Evolutionary conservation across 2,329 filamentous ascomycete species (phyloP).

Genomic region (Monilinia fructigena): DNA sequence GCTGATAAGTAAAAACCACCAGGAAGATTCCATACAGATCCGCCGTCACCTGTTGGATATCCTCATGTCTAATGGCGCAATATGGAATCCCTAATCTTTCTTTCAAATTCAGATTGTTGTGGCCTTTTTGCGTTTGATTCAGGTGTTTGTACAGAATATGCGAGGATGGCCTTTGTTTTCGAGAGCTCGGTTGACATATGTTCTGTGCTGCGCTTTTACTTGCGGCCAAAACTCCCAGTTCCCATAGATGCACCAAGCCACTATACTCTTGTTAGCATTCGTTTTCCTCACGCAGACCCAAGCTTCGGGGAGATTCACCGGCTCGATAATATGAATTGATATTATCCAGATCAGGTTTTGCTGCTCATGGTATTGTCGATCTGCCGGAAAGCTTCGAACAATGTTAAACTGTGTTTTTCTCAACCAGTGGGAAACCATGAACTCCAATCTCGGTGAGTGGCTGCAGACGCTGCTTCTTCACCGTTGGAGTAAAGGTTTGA

Average conservation of each 20-base stretch:
- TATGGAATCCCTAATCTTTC: constrained; percentile 11
- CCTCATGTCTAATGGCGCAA: constrained; percentile 8
- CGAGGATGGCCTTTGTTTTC: neutral
- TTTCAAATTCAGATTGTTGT: neutral
- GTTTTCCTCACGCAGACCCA: neutral
- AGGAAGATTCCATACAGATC: constrained; percentile 10
- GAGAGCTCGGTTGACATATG: neutral
- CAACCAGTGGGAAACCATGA: neutral
- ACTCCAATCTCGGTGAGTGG: neutral
- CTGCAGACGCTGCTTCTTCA: neutral
- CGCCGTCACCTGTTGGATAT: constrained; percentile 17
- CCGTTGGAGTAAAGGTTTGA: neutral
- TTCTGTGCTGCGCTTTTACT: constrained; percentile 15
- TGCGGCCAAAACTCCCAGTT: neutral
- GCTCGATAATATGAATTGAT: neutral
- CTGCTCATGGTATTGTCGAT: neutral
- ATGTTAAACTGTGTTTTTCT: neutral
- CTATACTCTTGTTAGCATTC: neutral
- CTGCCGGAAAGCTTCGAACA: neutral
- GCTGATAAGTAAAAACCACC: neutral
- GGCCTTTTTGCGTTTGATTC: neutral
- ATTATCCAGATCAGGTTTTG: neutral
- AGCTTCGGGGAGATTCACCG: neutral
- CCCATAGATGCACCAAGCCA: constrained; percentile 12
- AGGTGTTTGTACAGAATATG: neutral